phyloP scores from a whole-genome alignment of 306 rosid species.

The Morella rubra region DNA sequence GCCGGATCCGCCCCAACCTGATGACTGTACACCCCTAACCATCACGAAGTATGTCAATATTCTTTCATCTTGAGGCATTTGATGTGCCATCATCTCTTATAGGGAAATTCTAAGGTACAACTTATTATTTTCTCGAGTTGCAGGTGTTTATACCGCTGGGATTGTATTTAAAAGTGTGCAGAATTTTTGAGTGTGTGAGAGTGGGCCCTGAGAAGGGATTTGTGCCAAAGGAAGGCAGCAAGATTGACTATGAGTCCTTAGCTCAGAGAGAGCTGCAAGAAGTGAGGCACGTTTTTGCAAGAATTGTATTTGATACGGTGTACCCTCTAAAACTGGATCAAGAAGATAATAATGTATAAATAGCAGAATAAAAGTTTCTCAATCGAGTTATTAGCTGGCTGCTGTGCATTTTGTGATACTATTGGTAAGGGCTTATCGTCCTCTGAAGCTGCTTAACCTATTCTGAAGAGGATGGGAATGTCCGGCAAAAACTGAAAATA shows the following conservation, averaged over 20 bases:
- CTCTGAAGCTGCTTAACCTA: too few relatives aligned
- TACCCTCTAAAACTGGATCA: conserved; percentile 48
- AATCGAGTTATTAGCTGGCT: neutral
- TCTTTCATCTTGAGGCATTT: neutral
- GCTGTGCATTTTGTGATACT: too few relatives aligned
- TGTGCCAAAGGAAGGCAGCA: conserved; percentile 53
- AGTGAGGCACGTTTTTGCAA: conserved; percentile 66
- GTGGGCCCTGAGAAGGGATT: conserved; percentile 27
- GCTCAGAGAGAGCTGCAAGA: conserved; percentile 50
- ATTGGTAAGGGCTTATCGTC: too few relatives aligned
- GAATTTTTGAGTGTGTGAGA: conserved; percentile 49
- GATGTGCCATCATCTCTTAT: neutral
- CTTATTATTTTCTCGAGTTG: conserved; percentile 17
- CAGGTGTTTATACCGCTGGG: conserved; percentile 77
- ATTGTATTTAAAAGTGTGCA: conserved; percentile 49
- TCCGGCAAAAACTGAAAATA: too few relatives aligned
- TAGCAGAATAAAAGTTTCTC: neutral
- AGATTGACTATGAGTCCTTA: conserved; percentile 51
- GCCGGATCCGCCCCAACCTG: too few relatives aligned
- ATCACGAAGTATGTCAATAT: neutral
- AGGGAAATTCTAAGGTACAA: neutral
- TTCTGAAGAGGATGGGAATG: too few relatives aligned
- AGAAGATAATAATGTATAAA: conserved; percentile 19
- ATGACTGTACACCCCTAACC: too few relatives aligned
- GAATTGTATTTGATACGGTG: conserved; percentile 68